phyloP scores from a whole-genome alignment of 2,329 filamentous ascomycete species.

The Cyclaneusma minus region DNA sequence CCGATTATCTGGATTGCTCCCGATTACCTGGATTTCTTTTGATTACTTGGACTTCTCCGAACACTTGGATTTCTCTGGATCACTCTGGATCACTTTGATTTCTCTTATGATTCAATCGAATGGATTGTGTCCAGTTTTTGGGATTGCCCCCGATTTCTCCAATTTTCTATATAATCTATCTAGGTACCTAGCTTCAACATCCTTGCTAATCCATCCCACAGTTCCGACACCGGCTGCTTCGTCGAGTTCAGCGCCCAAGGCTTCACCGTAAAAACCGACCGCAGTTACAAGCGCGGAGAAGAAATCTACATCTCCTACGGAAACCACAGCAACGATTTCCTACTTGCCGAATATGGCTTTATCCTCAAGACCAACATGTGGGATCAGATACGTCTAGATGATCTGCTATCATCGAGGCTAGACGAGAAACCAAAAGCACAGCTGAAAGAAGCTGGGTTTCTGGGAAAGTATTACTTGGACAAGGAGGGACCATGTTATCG shows the following conservation, averaged over 20 bases:
- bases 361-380: constrained; percentile 15
- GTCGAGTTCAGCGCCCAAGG: constrained; percentile 32
- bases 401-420: constrained; percentile 12
- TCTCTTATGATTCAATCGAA: no score
- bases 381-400: constrained; percentile 17
- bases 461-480: constrained; percentile 36
- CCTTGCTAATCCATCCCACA: constrained; percentile 1
- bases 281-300: constrained; percentile 35
- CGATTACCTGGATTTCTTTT: no score
- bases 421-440: constrained; percentile 17
- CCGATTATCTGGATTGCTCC: no score
- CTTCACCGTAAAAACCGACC: constrained; percentile 38
- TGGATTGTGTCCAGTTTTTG: constrained; percentile 10
- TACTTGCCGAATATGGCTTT: constrained; percentile 47
- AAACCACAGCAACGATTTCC: constrained; percentile 53
- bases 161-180: no score
- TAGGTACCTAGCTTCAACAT: constrained; percentile 20
- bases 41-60: no score
- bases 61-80: no score
- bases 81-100: no score
- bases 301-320: constrained; percentile 60
- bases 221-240: constrained; percentile 29
- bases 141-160: constrained; percentile 1
- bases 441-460: constrained; percentile 30
- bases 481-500: constrained; percentile 33